Evolutionary conservation across 768 basidiomycete species (phyloP).

Genomic region (Pulveroboletus sp.): DNA sequence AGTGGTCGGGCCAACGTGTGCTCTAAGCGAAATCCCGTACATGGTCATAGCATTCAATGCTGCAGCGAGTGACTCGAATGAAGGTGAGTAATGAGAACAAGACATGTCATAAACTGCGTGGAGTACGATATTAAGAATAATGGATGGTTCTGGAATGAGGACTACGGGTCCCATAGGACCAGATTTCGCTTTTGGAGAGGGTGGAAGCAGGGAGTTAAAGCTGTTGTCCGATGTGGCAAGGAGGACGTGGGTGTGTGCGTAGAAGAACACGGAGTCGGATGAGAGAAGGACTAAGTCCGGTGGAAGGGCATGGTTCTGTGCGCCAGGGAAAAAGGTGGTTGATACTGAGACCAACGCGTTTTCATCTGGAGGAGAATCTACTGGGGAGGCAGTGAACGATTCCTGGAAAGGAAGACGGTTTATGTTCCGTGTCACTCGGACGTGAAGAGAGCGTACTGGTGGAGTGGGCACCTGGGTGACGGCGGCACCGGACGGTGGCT

Average conservation of each 20-base stretch:
- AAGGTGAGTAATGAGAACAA: constrained; percentile 69
- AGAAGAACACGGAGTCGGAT: constrained; percentile 79
- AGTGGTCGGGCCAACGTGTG: constrained; percentile 44
- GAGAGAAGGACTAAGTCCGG: constrained; percentile 67
- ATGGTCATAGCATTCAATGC: constrained; percentile 52
- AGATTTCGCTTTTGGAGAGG: constrained; percentile 33
- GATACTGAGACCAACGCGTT: constrained; percentile 66
- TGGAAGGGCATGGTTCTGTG: constrained; percentile 48
- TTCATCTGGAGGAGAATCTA: constrained; percentile 34
- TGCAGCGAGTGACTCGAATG: constrained; percentile 50
- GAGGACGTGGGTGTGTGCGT: constrained; percentile 61
- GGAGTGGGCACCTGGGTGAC: constrained; percentile 56
- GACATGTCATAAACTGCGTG: constrained; percentile 70
- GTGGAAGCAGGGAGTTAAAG: constrained; percentile 56
- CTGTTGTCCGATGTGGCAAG: constrained; percentile 56
- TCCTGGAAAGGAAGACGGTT: constrained; percentile 17
- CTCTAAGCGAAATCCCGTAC: constrained; percentile 57
- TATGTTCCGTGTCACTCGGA: constrained; percentile 2
- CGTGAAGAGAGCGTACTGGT: constrained; percentile 40
- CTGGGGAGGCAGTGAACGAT: constrained; percentile 32
- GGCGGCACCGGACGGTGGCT: constrained; percentile 8
- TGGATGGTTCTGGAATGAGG: constrained; percentile 53
- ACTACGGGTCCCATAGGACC: constrained; percentile 52
- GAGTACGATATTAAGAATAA: constrained; percentile 64
- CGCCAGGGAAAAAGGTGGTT: constrained; percentile 75